These are phyloP conservation scores for Gentiana straminea DNA, from an alignment of 257 asterid genomes.

Conservation along the genomic window DNA sequence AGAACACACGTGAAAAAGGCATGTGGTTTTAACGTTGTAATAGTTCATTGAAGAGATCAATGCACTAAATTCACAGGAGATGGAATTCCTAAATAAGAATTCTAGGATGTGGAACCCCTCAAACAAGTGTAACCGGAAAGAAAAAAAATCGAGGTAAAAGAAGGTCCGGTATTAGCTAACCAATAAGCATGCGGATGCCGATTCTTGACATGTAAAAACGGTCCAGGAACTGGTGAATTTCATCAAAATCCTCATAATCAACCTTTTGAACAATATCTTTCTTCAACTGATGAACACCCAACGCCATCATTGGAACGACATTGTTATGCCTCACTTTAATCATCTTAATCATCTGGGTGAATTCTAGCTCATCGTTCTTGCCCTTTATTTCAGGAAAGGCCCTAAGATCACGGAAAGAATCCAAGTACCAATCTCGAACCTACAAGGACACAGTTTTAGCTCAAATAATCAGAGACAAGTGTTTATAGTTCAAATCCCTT, in stretches of 20 bases:
- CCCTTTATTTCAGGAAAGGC: conserved; percentile 62
- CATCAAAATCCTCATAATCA: conserved; percentile 52
- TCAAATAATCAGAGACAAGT: not conserved
- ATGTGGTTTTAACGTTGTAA: too few species aligned
- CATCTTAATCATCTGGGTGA: conserved; percentile 80
- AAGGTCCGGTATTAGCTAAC: conserved; percentile 24
- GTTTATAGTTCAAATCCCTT: not conserved
- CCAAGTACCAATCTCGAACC: conserved; percentile 90
- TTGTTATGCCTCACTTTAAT: conserved; percentile 92
- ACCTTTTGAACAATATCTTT: conserved; percentile 47
- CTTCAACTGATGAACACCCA: conserved; percentile 93
- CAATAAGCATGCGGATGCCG: conserved; percentile 97
- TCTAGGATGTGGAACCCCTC: too few species aligned
- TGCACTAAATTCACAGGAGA: too few species aligned
- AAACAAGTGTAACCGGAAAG: not conserved
- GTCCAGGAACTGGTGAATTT: conserved; percentile 79
- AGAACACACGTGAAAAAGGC: too few species aligned
- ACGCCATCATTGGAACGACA: conserved; percentile 94
- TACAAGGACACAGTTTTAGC: not conserved
- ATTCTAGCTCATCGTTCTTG: conserved; percentile 53
- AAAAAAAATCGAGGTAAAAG: not conserved
- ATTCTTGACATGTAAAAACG: conserved; percentile 91
- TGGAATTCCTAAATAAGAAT: too few species aligned
- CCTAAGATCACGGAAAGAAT: conserved; percentile 85
- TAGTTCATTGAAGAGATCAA: too few species aligned